Percentiles rank a stretch among this genome's conserved stretches.
Conservation (phyloP, 345 rosid genomes). For the Salix koriyanagi region DNA sequence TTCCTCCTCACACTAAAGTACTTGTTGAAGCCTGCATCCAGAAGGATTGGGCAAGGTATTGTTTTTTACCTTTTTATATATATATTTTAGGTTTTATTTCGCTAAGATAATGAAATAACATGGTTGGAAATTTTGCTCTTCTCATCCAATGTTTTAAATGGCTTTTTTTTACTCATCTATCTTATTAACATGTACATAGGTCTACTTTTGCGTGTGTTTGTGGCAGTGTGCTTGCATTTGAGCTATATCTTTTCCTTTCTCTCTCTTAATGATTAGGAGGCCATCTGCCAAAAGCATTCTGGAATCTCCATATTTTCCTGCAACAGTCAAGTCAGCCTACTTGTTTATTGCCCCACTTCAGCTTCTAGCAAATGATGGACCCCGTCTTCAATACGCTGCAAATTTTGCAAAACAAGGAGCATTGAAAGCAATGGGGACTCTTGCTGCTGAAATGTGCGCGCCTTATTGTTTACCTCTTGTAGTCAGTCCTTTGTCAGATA, state of each 20-base stretch:
- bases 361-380: conserved; percentile 58
- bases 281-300: conserved; percentile 71
- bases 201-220: not conserved
- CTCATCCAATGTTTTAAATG: not conserved
- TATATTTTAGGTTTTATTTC: not conserved
- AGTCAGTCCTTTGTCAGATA: conserved; percentile 48
- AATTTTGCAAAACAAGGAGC: conserved; percentile 84
- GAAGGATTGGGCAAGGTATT: conserved; percentile 65
- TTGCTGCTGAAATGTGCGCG: conserved; percentile 83
- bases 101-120: not conserved
- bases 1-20: conserved; percentile 64
- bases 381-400: conserved; percentile 73
- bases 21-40: conserved; percentile 75
- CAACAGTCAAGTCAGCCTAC: conserved; percentile 74
- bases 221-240: conserved; percentile 1
- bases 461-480: conserved; percentile 69
- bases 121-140: not conserved
- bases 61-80: not conserved
- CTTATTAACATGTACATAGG: not conserved
- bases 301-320: conserved; percentile 82
- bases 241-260: conserved; percentile 13
- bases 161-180: conserved; percentile 7
- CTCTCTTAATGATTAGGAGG: conserved; percentile 55
- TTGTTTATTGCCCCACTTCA: conserved; percentile 82
- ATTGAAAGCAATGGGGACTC: conserved; percentile 73